A percentile compares a stretch with the other conserved stretches of the same genome.
Evolutionary conservation across 768 basidiomycete species (phyloP).

Genomic region (Russula vinacea): DNA sequence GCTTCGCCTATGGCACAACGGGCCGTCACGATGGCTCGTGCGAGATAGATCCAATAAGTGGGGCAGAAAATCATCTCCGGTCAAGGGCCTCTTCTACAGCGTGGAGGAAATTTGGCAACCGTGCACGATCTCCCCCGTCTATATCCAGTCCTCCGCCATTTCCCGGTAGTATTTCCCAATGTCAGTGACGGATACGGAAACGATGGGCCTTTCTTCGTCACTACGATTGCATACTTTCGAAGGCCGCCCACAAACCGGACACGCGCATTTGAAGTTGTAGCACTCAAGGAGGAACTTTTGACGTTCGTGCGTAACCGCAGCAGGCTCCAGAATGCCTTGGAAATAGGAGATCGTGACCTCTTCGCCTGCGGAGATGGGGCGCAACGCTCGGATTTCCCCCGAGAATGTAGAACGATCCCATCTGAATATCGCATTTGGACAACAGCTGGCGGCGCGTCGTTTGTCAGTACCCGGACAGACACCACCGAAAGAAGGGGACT

Average conservation of each 20-base stretch:
- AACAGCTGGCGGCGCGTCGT: slow-evolving; percentile 31
- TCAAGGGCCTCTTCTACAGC: neutral
- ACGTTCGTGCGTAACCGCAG: slow-evolving; percentile 29
- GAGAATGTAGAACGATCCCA: slow-evolving; percentile 37
- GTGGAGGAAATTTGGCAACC: slow-evolving; percentile 3
- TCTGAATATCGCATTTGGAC: slow-evolving; percentile 28
- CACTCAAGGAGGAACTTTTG: slow-evolving; percentile 31
- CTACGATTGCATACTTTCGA: slow-evolving; percentile 21
- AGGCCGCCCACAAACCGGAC: slow-evolving; percentile 34
- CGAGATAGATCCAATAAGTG: neutral
- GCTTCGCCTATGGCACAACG: slow-evolving; percentile 3
- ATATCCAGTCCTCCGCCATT: slow-evolving; percentile 15
- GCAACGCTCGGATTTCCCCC: slow-evolving; percentile 33
- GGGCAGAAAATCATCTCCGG: slow-evolving; percentile 19
- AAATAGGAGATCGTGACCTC: slow-evolving; percentile 38
- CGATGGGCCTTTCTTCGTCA: slow-evolving; percentile 16
- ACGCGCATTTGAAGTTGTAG: slow-evolving; percentile 39
- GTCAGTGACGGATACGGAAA: neutral
- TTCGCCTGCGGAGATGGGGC: slow-evolving; percentile 36
- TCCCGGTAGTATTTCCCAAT: slow-evolving; percentile 12
- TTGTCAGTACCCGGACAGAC: neutral
- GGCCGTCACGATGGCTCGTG: slow-evolving; percentile 1
- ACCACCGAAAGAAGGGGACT: neutral
- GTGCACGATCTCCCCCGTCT: slow-evolving; percentile 3
- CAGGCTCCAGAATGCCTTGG: slow-evolving; percentile 11